A percentile compares a stretch with the other conserved stretches of the same genome.
Conservation (phyloP, 805 yeast species). For the Candida qinlingensis region DNA sequence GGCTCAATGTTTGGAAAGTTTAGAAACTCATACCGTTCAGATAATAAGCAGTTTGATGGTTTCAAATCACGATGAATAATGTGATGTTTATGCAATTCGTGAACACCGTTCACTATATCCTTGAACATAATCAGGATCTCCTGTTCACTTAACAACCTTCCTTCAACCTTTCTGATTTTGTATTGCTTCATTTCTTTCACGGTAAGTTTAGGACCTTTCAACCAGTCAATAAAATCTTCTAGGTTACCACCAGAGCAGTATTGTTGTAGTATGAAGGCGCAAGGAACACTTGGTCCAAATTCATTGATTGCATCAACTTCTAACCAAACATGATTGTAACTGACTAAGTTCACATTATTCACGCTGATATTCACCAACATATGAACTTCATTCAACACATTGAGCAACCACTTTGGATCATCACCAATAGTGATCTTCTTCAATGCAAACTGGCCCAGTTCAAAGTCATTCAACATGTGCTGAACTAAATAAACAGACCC, state of each 20-base stretch:
- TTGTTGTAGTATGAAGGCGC: constrained; percentile 78
- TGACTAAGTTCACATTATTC: constrained; percentile 58
- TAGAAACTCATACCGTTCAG: constrained; percentile 19
- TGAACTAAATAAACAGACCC: constrained; percentile 83
- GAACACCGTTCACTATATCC: constrained; percentile 67
- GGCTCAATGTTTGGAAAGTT: constrained; percentile 11
- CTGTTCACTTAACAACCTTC: constrained; percentile 37
- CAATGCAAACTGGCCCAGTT: constrained; percentile 76
- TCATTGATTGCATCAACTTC: constrained; percentile 53
- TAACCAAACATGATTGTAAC: constrained; percentile 90
- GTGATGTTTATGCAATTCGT: constrained; percentile 65
- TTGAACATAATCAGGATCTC: constrained; percentile 66
- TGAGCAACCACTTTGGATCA: constrained; percentile 59
- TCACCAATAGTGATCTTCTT: constrained; percentile 84
- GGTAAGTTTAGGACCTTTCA: constrained; percentile 31
- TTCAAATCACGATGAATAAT: constrained; percentile 86
- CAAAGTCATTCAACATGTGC: constrained; percentile 66
- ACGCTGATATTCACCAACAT: constrained; percentile 48
- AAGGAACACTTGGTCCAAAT: constrained; percentile 57
- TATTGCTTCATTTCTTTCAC: constrained; percentile 34
- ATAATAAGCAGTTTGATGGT: constrained; percentile 78
- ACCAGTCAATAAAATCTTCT: constrained; percentile 52
- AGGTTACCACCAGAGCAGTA: constrained; percentile 86
- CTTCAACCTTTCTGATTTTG: constrained; percentile 24
- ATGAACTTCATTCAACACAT: constrained; percentile 73